Percentiles rank a stretch among this genome's conserved stretches.
These are phyloP conservation scores for Solanum microdontum DNA, from an alignment of 257 asterid species.

Conservation along the genomic window DNA sequence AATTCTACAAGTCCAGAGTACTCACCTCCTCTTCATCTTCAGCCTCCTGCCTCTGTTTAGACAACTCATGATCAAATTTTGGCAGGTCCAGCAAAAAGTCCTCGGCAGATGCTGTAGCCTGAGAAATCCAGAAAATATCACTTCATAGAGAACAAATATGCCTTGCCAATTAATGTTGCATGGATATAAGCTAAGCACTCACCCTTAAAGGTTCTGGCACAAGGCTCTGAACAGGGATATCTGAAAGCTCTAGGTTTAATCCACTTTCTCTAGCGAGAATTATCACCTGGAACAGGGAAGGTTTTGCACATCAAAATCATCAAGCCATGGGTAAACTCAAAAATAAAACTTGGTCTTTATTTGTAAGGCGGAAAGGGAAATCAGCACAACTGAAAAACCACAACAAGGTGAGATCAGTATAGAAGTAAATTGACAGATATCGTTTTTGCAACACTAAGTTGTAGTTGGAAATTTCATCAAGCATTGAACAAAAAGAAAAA, in stretches of 20 bases:
- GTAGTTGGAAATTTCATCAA: background rate
- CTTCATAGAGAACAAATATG: background rate
- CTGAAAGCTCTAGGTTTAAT: slow-evolving; percentile 69
- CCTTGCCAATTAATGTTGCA: background rate
- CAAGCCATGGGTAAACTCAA: background rate
- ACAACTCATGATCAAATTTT: slow-evolving; percentile 54
- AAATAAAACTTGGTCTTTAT: background rate
- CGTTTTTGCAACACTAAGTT: background rate
- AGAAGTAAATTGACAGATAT: background rate
- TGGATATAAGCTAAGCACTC: slow-evolving; percentile 1
- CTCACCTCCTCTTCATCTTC: slow-evolving; percentile 88
- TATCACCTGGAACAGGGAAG: slow-evolving; percentile 55
- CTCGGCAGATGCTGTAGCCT: slow-evolving; percentile 60
- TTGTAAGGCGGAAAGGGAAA: background rate
- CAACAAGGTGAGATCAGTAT: background rate
- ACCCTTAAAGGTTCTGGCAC: slow-evolving; percentile 85
- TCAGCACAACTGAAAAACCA: background rate
- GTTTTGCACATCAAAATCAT: background rate
- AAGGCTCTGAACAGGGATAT: slow-evolving; percentile 70
- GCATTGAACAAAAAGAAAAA: background rate
- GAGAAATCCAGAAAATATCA: slow-evolving; percentile 18
- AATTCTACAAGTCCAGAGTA: background rate
- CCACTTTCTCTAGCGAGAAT: slow-evolving; percentile 96
- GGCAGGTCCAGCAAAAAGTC: slow-evolving; percentile 73
- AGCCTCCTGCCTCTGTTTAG: slow-evolving; percentile 71